Base-by-base conservation (phyloP, 106 monocot genomes). In the Alisma plantagoaquatica region DNA sequence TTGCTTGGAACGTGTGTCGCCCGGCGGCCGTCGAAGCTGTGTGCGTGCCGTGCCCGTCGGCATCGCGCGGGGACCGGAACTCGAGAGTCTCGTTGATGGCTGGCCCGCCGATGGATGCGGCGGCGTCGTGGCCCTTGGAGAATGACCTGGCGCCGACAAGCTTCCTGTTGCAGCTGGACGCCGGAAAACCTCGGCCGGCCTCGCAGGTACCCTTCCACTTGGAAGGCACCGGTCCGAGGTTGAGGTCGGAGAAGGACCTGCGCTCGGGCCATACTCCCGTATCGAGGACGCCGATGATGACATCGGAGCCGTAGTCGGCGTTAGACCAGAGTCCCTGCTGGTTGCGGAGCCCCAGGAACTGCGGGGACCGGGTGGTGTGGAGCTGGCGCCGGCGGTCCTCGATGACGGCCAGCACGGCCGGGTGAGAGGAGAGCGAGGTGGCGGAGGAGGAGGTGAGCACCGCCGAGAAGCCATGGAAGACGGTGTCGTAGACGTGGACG, bases 381-480 rank as follows among this genome's bases (percentile, higher is more conserved):
- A 81, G 84, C 23, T 42, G 52, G 16, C 88, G 77, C 30, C 71
- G 75, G 30, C 76, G 74, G 78, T 96, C 94, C 52, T 70, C 60
- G 72, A 84, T 72, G 33, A 81, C 75, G 31, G 94, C 77, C 23
- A 96, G 81, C 44, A 96, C 72, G 44, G 77, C 65, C 19, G 84
- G 78, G 62, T 78, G 70, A 29, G 16, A 8, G 11, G 60, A 23
- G 46, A 96, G 49, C 1, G 29, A 49, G 23, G 59, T 59, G 21
- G 77, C 84, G 9, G 30, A 62, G 59, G 10, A 22, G 21, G 77
- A 17, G 17, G 69, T 14, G 12, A 96, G 62, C 9, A 73, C 66
- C n/a, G 84, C 88, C 56, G 94, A 88, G 81, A 96, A 96, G 59
- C 94, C 94, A 51, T 81, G 88, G 71, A 96, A 84, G 50, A 88